Evolutionary conservation across 768 basidiomycete genomes (phyloP).

Genomic region (Artomyces pyxidatus): DNA sequence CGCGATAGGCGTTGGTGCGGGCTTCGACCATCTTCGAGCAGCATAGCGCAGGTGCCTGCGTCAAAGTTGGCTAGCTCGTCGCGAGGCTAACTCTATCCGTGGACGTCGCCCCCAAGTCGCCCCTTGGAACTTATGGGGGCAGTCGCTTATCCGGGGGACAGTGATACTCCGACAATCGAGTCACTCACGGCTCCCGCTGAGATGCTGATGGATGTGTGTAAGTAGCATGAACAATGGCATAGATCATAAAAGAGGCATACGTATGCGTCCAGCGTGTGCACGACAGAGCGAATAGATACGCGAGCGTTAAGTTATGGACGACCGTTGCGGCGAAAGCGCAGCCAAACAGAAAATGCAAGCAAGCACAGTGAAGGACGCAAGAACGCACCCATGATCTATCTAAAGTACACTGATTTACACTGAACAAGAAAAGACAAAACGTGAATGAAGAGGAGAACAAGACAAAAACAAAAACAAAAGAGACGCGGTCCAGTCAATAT

Average conservation of each 20-base stretch:
- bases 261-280: background rate
- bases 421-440: background rate
- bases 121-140: no score
- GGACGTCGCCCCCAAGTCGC: no score
- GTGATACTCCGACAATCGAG: no score
- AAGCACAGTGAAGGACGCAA: background rate
- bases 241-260: background rate
- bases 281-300: background rate
- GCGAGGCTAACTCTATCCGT: no score
- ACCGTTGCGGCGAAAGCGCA: background rate
- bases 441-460: slow-evolving; percentile 6
- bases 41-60: no score
- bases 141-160: no score
- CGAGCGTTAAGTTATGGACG: background rate
- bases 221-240: no score
- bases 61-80: no score
- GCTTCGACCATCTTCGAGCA: no score
- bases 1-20: no score
- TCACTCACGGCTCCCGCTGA: no score
- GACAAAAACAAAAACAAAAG: slow-evolving; percentile 7
- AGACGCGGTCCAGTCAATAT: slow-evolving; percentile 1
- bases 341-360: background rate
- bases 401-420: background rate
- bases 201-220: no score
- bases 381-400: background rate